A percentile compares a stretch with the other conserved stretches of the same genome.
phyloP scores from a whole-genome alignment of 805 yeast genomes.

The Nakazawaea ishiwadae region DNA sequence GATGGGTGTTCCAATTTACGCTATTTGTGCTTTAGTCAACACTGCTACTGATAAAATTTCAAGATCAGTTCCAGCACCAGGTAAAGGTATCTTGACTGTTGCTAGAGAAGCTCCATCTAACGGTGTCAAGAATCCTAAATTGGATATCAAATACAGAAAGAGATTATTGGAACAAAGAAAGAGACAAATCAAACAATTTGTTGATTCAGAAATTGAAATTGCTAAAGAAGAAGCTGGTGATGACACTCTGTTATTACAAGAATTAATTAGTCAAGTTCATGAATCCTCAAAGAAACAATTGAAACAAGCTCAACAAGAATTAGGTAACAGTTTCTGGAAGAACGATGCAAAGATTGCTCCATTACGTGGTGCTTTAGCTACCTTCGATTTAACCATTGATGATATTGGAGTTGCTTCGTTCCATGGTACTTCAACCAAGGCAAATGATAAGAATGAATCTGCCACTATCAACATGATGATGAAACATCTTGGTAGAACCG shows the following conservation, averaged over 20 bases:
- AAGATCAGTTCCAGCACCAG: conserved; percentile 99
- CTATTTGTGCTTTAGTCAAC: conserved; percentile 88
- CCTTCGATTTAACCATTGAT: conserved; percentile 88
- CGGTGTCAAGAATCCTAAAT: conserved; percentile 72
- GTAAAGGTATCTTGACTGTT: conserved; percentile 97
- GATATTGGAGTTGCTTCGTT: conserved; percentile 95
- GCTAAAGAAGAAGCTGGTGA: conserved; percentile 66
- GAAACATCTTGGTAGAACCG: conserved; percentile 90
- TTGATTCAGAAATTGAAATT: conserved; percentile 70
- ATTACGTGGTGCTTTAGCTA: conserved; percentile 92
- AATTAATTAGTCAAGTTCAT: conserved; percentile 82
- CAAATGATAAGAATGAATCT: conserved; percentile 98
- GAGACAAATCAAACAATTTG: conserved; percentile 76
- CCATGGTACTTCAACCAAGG: conserved; percentile 99
- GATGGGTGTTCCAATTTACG: conserved; percentile 99
- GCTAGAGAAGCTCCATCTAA: conserved; percentile 90
- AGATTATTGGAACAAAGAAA: conserved; percentile 83
- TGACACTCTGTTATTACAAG: conserved; percentile 54
- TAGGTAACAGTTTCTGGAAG: conserved; percentile 94
- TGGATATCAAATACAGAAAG: conserved; percentile 89
- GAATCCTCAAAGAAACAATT: conserved; percentile 83
- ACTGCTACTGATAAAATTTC: conserved; percentile 99
- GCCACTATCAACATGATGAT: conserved; percentile 89
- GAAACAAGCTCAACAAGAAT: conserved; percentile 83
- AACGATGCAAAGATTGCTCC: conserved; percentile 94